Evolutionary conservation across 148 eudicot species (phyloP).

Genomic region (Vaccinium macrocarpon): DNA sequence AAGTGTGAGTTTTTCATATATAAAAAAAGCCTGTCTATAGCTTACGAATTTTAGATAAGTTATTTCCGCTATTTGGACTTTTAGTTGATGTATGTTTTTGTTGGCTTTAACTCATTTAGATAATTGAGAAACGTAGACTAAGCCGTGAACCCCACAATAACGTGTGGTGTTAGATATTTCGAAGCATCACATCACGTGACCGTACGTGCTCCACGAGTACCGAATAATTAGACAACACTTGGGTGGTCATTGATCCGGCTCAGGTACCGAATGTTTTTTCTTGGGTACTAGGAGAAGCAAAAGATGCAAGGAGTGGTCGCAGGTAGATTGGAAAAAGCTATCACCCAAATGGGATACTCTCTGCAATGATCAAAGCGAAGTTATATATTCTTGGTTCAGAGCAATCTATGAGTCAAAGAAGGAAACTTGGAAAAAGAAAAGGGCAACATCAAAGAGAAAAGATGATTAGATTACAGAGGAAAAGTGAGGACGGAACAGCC

Average conservation of each 20-base stretch:
- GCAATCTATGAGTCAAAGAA: constrained; percentile 32
- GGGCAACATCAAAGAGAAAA: background rate
- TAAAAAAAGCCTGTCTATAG: too few relatives aligned
- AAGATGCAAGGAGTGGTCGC: constrained; percentile 4
- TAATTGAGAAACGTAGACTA: too few relatives aligned
- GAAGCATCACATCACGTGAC: too few relatives aligned
- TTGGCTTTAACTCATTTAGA: too few relatives aligned
- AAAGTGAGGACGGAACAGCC: constrained; percentile 21
- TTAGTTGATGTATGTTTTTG: too few relatives aligned
- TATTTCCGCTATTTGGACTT: too few relatives aligned
- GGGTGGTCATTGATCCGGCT: constrained; percentile 24
- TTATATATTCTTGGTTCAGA: constrained; percentile 6
- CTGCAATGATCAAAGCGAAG: constrained; percentile 7
- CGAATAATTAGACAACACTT: background rate
- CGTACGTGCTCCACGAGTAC: too few relatives aligned
- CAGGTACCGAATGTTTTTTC: constrained; percentile 17
- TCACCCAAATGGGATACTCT: constrained; percentile 1
- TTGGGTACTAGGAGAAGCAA: background rate
- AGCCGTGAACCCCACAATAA: too few relatives aligned
- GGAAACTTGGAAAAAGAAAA: constrained; percentile 7
- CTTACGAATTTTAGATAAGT: too few relatives aligned
- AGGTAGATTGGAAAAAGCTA: background rate
- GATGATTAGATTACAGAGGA: background rate
- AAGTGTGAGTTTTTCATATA: too few relatives aligned
- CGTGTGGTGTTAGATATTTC: too few relatives aligned